Evolutionary conservation across 2,329 filamentous ascomycete genomes (phyloP).

Genomic region (Aspergillus udagawae): DNA sequence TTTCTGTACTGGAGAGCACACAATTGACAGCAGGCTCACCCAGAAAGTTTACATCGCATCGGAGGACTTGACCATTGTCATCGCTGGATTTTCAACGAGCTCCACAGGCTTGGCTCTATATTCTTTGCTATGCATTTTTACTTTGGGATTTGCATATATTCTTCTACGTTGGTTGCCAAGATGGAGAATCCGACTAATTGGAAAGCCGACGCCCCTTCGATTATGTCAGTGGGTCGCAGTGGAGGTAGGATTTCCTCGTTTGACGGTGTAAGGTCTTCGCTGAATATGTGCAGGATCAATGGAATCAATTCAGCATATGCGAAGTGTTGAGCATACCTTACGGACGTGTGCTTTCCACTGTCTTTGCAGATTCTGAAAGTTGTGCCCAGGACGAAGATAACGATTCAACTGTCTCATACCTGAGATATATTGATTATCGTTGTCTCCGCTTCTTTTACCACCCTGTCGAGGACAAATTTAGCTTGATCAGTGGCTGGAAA

Average conservation of each 20-base stretch:
- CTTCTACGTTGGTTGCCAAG: conserved; percentile 84
- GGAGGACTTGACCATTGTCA: conserved; percentile 89
- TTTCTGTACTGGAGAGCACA: conserved; percentile 62
- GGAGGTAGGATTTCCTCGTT: conserved; percentile 54
- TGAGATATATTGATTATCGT: conserved; percentile 82
- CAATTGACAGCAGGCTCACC: conserved; percentile 61
- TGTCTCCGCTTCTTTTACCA: conserved; percentile 94
- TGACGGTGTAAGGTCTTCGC: neutral
- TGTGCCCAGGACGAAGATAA: conserved; percentile 60
- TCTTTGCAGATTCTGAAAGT: conserved; percentile 52
- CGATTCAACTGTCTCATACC: conserved; percentile 70
- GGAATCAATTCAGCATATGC: conserved; percentile 85
- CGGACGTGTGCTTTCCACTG: conserved; percentile 59
- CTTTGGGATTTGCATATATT: conserved; percentile 75
- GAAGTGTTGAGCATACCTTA: conserved; percentile 58
- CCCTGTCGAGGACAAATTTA: conserved; percentile 81
- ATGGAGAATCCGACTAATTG: conserved; percentile 76
- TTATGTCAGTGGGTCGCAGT: conserved; percentile 89
- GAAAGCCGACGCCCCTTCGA: conserved; percentile 63
- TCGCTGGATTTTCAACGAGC: conserved; percentile 86
- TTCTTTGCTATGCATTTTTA: conserved; percentile 63
- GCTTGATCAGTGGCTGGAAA: conserved; percentile 86
- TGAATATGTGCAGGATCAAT: conserved; percentile 69
- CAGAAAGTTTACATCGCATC: conserved; percentile 93
- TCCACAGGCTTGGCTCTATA: conserved; percentile 66